Evolutionary conservation across 768 basidiomycete genomes (phyloP).

Genomic region (Mycena polygramma): DNA sequence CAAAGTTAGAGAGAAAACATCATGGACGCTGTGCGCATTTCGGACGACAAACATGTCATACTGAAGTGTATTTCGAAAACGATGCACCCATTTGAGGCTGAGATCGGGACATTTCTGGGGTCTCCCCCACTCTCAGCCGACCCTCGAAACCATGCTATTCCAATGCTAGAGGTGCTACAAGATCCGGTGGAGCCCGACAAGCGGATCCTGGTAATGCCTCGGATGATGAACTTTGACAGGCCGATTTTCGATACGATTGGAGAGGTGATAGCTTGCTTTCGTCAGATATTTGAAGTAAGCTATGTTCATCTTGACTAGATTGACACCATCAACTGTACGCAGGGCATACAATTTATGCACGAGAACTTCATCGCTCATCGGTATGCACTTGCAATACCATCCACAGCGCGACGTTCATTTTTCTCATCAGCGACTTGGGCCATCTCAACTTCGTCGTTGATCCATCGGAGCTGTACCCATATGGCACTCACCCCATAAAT

Average conservation of each 20-base stretch:
- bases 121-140: neutral
- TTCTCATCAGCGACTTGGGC: conserved; percentile 2
- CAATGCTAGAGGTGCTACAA: conserved; percentile 15
- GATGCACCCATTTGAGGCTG: conserved; percentile 11
- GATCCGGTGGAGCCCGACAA: conserved; percentile 10
- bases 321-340: neutral
- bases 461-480: conserved; percentile 7
- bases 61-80: conserved; percentile 3
- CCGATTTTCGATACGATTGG: conserved; percentile 15
- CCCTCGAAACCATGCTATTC: conserved; percentile 3
- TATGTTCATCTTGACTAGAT: neutral
- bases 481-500: conserved; percentile 2
- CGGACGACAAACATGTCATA: neutral
- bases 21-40: conserved; percentile 11
- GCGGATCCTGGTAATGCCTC: conserved; percentile 22
- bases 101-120: neutral
- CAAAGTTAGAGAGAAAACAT: neutral
- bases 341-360: conserved; percentile 19
- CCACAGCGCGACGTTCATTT: no score
- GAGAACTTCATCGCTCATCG: conserved; percentile 22
- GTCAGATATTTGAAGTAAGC: conserved; percentile 18
- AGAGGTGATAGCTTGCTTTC: conserved; percentile 16
- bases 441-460: conserved; percentile 3
- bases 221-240: neutral
- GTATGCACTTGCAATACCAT: neutral